Conservation (phyloP, 352 stramenopile species). For the Phytopythium oedochilum region DNA sequence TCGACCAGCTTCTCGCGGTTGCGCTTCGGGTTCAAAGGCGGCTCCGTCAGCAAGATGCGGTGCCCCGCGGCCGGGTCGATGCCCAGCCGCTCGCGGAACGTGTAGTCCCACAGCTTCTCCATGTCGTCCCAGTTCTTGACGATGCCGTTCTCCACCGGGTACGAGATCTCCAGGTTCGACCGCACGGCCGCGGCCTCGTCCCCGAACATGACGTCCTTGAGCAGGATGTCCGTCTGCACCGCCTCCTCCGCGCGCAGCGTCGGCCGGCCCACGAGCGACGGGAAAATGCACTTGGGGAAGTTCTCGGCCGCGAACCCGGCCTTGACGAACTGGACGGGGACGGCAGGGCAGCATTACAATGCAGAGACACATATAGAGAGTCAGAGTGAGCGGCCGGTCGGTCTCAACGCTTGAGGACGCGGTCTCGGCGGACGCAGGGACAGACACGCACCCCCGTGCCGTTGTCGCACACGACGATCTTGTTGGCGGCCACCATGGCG, state of each 20-base stretch:
- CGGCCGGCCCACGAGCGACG: constrained; percentile 92
- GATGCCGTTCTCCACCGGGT: constrained; percentile 95
- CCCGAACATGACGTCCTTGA: constrained; percentile 95
- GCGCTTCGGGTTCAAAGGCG: constrained; percentile 88
- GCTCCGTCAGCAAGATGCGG: constrained; percentile 91
- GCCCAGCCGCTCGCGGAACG: constrained; percentile 89
- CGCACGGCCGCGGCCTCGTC: constrained; percentile 89
- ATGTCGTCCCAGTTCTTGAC: constrained; percentile 98
- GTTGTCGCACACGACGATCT: constrained; percentile 88
- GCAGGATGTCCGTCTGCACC: constrained; percentile 77
- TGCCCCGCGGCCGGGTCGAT: constrained; percentile 62
- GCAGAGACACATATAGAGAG: neutral
- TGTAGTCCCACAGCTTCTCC: constrained; percentile 97
- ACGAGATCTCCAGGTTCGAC: constrained; percentile 84
- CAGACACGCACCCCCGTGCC: constrained; percentile 65
- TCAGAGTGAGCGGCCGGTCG: too few species aligned
- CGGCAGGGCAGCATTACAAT: too few species aligned
- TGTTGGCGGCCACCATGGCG: constrained; percentile 79
- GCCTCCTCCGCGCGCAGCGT: constrained; percentile 92
- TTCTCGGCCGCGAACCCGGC: constrained; percentile 93
- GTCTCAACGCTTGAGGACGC: too few species aligned
- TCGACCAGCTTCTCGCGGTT: constrained; percentile 91
- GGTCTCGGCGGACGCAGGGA: too few species aligned
- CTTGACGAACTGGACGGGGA: constrained; percentile 77
- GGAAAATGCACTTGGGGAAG: constrained; percentile 93